phyloP scores from a whole-genome alignment of 768 basidiomycete species.

The Hygrocybe punicea region DNA sequence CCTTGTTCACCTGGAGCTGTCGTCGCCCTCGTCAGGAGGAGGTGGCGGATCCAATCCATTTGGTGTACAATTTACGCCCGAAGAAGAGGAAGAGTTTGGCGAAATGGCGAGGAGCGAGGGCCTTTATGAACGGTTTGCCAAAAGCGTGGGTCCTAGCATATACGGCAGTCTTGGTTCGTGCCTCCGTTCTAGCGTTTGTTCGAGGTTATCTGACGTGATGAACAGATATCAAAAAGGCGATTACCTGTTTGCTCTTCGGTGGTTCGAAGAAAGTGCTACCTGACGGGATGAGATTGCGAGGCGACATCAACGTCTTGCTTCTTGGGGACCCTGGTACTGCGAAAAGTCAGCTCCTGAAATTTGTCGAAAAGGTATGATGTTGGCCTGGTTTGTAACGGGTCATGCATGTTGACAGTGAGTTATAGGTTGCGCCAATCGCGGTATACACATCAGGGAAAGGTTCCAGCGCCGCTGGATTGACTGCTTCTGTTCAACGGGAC shows the following conservation, averaged over 20 bases:
- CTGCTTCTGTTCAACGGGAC: slow-evolving; percentile 95
- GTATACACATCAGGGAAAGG: slow-evolving; percentile 99
- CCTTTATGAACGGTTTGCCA: slow-evolving; percentile 91
- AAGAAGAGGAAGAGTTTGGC: slow-evolving; percentile 96
- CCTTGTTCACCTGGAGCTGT: slow-evolving; percentile 86
- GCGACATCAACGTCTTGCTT: slow-evolving; percentile 95
- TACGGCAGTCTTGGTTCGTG: slow-evolving; percentile 84
- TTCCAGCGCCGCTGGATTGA: slow-evolving; percentile 96
- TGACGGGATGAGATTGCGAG: slow-evolving; percentile 94
- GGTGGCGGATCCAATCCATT: slow-evolving; percentile 77
- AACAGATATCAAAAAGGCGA: slow-evolving; percentile 96
- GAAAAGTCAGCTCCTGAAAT: slow-evolving; percentile 96
- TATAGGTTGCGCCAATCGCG: slow-evolving; percentile 90
- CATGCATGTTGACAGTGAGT: background rate
- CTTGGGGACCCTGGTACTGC: slow-evolving; percentile 98
- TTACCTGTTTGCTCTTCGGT: slow-evolving; percentile 92
- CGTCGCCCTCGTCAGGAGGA: slow-evolving; percentile 68
- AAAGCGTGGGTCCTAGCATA: slow-evolving; percentile 95
- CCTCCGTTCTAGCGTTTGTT: background rate
- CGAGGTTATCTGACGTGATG: slow-evolving; percentile 11
- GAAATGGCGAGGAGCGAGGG: slow-evolving; percentile 84
- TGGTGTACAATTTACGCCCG: slow-evolving; percentile 84
- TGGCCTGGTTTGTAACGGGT: background rate
- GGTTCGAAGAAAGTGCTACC: slow-evolving; percentile 96
- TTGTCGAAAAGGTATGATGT: slow-evolving; percentile 81